Percentiles rank a stretch among this genome's conserved stretches.
phyloP scores from a whole-genome alignment of 1,284 basidiomycete genomes.

The Marasmius tenuissimus region DNA sequence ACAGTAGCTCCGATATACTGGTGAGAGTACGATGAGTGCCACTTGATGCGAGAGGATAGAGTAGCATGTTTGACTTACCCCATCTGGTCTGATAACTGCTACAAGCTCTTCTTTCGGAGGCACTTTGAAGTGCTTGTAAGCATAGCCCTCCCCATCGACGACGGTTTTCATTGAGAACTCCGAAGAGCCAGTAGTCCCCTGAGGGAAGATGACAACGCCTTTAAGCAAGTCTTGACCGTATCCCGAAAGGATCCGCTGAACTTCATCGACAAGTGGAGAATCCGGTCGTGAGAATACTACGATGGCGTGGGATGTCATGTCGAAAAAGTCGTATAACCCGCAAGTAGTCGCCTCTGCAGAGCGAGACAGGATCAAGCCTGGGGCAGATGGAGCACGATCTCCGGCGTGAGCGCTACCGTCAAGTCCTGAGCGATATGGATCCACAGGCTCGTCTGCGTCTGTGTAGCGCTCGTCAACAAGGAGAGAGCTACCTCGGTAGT shows the following conservation, averaged over 20 bases:
- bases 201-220: conserved; percentile 1
- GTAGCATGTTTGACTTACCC: conserved; percentile 1
- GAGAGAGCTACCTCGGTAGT: conserved; percentile 31
- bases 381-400: conserved; percentile 33
- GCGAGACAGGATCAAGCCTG: conserved; percentile 18
- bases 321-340: conserved; percentile 15
- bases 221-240: neutral
- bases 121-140: conserved; percentile 20
- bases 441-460: conserved; percentile 6
- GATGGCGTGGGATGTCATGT: conserved; percentile 11
- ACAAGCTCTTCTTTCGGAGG: conserved; percentile 6
- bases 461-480: conserved; percentile 7
- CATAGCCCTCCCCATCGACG: conserved; percentile 21
- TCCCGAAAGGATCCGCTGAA: neutral
- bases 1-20: conserved; percentile 29
- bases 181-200: neutral
- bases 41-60: neutral
- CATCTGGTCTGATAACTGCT: conserved; percentile 35
- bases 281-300: conserved; percentile 11
- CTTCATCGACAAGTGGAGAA: neutral
- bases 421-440: conserved; percentile 21
- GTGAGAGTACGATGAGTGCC: neutral
- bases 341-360: neutral
- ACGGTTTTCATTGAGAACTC: conserved; percentile 5
- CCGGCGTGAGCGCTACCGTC: conserved; percentile 24